Percentiles rank a stretch among this genome's conserved stretches.
phyloP scores from a whole-genome alignment of 192 early-diverging fungal species.

The Mortierella antarctica region DNA sequence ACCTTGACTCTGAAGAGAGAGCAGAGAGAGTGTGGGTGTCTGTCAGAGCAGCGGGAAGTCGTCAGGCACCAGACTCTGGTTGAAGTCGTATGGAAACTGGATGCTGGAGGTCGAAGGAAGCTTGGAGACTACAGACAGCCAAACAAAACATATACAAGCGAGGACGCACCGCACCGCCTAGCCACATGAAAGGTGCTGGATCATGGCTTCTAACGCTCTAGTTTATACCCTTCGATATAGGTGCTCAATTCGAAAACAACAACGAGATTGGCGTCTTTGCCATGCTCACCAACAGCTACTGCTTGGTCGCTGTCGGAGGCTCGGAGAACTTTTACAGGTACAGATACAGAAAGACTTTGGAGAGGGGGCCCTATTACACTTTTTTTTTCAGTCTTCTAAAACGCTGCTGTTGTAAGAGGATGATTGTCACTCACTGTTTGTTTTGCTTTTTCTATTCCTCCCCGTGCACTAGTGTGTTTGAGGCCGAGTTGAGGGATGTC shows the following conservation, averaged over 20 bases:
- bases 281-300: conserved; percentile 97
- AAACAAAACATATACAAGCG: too few relatives aligned
- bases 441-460: neutral
- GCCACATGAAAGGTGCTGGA: too few relatives aligned
- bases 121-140: too few relatives aligned
- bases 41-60: too few relatives aligned
- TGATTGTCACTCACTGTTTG: neutral
- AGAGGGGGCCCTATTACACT: neutral
- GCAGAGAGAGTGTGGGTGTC: too few relatives aligned
- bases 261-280: conserved; percentile 99
- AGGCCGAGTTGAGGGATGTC: conserved; percentile 93
- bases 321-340: conserved; percentile 99
- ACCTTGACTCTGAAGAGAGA: too few relatives aligned
- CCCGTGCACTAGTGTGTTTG: conserved; percentile 78
- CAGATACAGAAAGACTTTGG: neutral
- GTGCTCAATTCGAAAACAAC: conserved; percentile 98
- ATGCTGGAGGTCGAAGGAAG: too few relatives aligned
- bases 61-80: too few relatives aligned
- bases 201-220: neutral
- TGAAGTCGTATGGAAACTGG: too few relatives aligned
- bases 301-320: conserved; percentile 95
- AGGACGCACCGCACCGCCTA: too few relatives aligned
- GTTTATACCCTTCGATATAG: conserved; percentile 31
- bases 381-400: neutral
- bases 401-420: neutral